phyloP scores from a whole-genome alignment of 2,329 filamentous ascomycete species.

The Nemania sp. region DNA sequence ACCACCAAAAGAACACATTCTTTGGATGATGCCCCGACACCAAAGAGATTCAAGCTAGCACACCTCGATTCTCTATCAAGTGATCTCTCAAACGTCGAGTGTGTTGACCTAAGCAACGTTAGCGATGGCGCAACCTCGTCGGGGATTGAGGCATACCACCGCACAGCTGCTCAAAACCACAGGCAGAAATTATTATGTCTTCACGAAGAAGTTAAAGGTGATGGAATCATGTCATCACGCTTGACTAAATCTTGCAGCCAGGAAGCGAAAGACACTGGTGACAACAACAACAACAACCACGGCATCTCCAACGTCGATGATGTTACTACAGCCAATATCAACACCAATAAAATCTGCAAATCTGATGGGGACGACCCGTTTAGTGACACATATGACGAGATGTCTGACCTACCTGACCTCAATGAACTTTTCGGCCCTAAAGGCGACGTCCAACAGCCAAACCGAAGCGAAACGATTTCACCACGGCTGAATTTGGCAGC shows the following conservation, averaged over 20 bases:
- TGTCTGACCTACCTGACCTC: slow-evolving; percentile 34
- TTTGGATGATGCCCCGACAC: background rate
- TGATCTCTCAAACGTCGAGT: slow-evolving; percentile 32
- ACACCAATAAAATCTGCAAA: background rate
- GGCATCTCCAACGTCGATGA: background rate
- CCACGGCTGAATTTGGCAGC: slow-evolving; percentile 6
- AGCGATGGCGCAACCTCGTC: slow-evolving; percentile 17
- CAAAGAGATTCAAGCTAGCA: slow-evolving; percentile 13
- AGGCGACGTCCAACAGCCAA: background rate
- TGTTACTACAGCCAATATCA: background rate
- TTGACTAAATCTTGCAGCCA: slow-evolving; percentile 18
- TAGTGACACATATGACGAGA: slow-evolving; percentile 14
- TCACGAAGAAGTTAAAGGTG: slow-evolving; percentile 20
- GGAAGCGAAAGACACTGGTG: background rate
- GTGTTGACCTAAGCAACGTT: slow-evolving; percentile 32
- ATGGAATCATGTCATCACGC: slow-evolving; percentile 6
- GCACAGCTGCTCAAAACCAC: background rate
- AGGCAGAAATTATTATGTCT: slow-evolving; percentile 13
- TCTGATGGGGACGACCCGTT: slow-evolving; percentile 5
- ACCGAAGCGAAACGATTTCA: background rate
- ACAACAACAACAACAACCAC: background rate
- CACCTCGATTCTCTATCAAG: background rate
- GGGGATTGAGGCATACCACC: background rate
- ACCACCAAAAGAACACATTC: slow-evolving; percentile 7
- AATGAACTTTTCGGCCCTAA: slow-evolving; percentile 23